Percentiles rank a stretch among this genome's conserved stretches.
Conservation (phyloP, 169 alveolate genomes). For the Amoebophrya sp. region DNA sequence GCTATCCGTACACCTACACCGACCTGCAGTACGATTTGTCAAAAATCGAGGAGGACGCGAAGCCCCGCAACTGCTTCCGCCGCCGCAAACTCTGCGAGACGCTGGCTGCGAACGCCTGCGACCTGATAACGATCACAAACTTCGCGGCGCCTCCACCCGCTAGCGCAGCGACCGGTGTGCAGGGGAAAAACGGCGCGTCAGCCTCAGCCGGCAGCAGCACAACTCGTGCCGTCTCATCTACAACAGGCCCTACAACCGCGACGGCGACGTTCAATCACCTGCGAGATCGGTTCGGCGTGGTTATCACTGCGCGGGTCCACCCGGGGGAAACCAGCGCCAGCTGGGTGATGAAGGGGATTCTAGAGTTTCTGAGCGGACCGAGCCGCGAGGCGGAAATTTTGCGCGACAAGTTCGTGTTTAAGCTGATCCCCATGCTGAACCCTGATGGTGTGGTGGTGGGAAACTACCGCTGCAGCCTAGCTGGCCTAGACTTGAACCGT, state of each 20-base stretch:
- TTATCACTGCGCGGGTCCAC: slow-evolving; percentile 65
- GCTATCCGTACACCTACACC: slow-evolving; percentile 69
- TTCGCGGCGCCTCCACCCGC: too few relatives aligned
- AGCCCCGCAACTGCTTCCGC: slow-evolving; percentile 33
- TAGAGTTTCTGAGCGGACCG: slow-evolving; percentile 39
- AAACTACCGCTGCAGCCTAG: slow-evolving; percentile 69
- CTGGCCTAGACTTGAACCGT: slow-evolving; percentile 75
- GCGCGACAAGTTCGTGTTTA: slow-evolving; percentile 68
- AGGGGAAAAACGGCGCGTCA: too few relatives aligned
- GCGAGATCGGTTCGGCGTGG: slow-evolving; percentile 50
- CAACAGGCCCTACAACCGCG: too few relatives aligned
- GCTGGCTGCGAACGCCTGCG: slow-evolving; percentile 70
- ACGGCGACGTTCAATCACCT: too few relatives aligned
- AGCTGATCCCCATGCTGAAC: slow-evolving; percentile 79
- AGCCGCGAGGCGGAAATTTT: slow-evolving; percentile 46
- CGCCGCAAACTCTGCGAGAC: slow-evolving; percentile 66
- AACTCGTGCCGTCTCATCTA: too few relatives aligned
- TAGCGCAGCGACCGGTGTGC: too few relatives aligned
- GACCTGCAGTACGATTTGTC: slow-evolving; percentile 52
- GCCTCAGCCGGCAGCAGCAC: too few relatives aligned
- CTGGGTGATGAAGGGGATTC: slow-evolving; percentile 35
- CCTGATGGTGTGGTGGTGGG: slow-evolving; percentile 84
- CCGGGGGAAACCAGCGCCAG: slow-evolving; percentile 47
- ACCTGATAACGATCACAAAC: slow-evolving; percentile 61
- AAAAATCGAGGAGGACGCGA: slow-evolving; percentile 53